Evolutionary conservation across 2,329 filamentous ascomycete species (phyloP), one percentile per base, ranked within the genome.

Genomic region (Aulographum hederae): DNA sequence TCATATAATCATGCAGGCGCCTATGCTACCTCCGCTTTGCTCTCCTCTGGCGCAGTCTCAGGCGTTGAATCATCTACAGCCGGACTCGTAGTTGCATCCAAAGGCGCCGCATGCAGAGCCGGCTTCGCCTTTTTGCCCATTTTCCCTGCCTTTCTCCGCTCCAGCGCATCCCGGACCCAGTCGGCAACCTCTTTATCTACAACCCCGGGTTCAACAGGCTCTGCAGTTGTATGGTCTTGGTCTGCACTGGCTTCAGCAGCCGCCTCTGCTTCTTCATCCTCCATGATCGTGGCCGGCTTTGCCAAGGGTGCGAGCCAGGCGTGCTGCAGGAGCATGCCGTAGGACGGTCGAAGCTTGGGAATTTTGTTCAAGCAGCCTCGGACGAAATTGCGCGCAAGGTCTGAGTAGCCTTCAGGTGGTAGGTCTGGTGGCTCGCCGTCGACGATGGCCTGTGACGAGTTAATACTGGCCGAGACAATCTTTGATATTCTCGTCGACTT

Each of bases 381-480:
- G 16, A 98, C 86, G 56, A 98, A 98, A 44, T 86, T 78, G 34
- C 74, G 75, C 2, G 86, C 82, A 4, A 69, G 65, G 34, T 77
- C 67, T 1, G 85, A 89, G 51, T 79, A 98, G 17, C 70, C 73
- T 34, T 78, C 69, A 4, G 65, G 61, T 0, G 89, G 89, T 19
- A 98, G 70, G 46, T 78, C 74, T 8, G 89, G 89, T 11, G 89
- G 82, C n/a, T 93, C 84, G 31, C 89, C 89, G 50, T 95, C 82
- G 21, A 98, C 89, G 48, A 98, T 98, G 34, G 89, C 89, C 89
- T 98, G 42, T 16, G 27, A 23, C 34, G 15, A 18, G 32, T 28
- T 26, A 32, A 37, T 10, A 10, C 10, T 10, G 21, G 12, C 21
- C 10, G 21, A 25, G 10, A 25, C 21, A 12, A 12, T 25, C 21